These are phyloP conservation scores for Boletus pseudopeckii DNA, from an alignment of 768 basidiomycete genomes.

Conservation along the genomic window DNA sequence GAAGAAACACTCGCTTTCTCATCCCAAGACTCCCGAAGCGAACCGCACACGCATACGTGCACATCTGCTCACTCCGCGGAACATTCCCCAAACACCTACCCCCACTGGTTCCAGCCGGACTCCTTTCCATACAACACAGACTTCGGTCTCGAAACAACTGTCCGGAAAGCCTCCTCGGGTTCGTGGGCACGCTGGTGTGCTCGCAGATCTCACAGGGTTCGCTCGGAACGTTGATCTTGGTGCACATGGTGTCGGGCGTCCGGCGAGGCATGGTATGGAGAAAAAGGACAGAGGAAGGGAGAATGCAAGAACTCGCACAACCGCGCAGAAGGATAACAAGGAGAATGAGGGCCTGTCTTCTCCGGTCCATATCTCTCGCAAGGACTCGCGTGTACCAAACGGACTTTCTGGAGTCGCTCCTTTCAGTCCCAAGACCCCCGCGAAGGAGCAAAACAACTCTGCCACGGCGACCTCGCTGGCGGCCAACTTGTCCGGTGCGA, in stretches of 20 bases:
- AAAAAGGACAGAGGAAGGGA: conserved; percentile 28
- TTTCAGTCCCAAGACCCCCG: conserved; percentile 17
- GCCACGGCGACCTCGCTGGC: conserved; percentile 7
- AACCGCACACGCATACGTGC: conserved; percentile 13
- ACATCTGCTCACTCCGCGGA: neutral
- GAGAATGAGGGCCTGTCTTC: conserved; percentile 20
- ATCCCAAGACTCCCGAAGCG: neutral
- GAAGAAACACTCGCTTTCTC: conserved; percentile 5
- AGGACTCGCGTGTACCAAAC: conserved; percentile 1
- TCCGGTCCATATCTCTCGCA: conserved; percentile 6
- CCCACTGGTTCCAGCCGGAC: conserved; percentile 23
- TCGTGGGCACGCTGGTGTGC: conserved; percentile 30
- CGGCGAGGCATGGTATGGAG: conserved; percentile 14
- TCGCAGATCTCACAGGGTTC: conserved; percentile 41
- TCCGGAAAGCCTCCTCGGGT: conserved; percentile 28
- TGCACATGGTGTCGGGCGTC: conserved; percentile 28
- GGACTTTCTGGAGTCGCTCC: neutral
- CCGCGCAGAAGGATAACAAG: conserved; percentile 27
- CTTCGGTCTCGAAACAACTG: conserved; percentile 18
- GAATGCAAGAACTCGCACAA: conserved; percentile 18
- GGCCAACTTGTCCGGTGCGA: conserved; percentile 16
- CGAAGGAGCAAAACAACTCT: conserved; percentile 12
- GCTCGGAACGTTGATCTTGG: conserved; percentile 31
- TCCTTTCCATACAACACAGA: conserved; percentile 15
- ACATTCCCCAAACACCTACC: conserved; percentile 5